phyloP scores from a whole-genome alignment of 257 asterid species.

The Oldenlandia corymbosa region DNA sequence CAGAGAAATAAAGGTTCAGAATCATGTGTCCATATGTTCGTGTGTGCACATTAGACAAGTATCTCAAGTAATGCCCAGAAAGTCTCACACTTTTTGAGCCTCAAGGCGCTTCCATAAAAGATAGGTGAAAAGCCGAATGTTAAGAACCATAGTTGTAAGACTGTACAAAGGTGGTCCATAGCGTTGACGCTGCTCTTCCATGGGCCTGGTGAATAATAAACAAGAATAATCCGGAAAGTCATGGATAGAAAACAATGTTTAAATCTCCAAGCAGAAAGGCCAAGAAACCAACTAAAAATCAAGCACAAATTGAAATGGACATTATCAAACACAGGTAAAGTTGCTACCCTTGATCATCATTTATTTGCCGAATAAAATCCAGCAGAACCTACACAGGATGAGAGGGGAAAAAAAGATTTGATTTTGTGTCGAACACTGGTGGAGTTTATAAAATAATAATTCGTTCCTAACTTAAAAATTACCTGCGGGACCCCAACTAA shows the following conservation, averaged over 20 bases:
- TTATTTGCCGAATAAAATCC: slow-evolving; percentile 88
- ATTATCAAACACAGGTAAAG: slow-evolving; percentile 22
- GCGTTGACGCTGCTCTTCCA: slow-evolving; percentile 98
- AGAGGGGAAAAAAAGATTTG: neutral
- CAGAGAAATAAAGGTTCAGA: slow-evolving; percentile 11
- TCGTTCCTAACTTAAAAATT: neutral
- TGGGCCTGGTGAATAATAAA: slow-evolving; percentile 58
- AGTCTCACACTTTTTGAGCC: slow-evolving; percentile 57
- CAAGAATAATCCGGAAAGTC: neutral
- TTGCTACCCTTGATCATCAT: slow-evolving; percentile 93
- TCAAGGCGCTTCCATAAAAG: slow-evolving; percentile 61
- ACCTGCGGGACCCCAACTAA: slow-evolving; percentile 99
- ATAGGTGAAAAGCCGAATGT: slow-evolving; percentile 57
- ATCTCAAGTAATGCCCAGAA: slow-evolving; percentile 7
- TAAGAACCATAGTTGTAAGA: slow-evolving; percentile 74
- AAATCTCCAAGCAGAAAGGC: neutral
- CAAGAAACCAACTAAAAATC: slow-evolving; percentile 11
- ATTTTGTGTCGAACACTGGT: neutral
- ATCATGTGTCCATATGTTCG: neutral
- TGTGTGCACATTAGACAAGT: neutral
- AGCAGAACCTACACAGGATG: slow-evolving; percentile 69
- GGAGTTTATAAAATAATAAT: neutral
- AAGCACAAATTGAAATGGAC: neutral
- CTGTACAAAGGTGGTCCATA: slow-evolving; percentile 95
- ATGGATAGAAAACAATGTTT: neutral